Evolutionary conservation across 2,329 filamentous ascomycete species (phyloP).

Genomic region (Hypoxylon sp.): DNA sequence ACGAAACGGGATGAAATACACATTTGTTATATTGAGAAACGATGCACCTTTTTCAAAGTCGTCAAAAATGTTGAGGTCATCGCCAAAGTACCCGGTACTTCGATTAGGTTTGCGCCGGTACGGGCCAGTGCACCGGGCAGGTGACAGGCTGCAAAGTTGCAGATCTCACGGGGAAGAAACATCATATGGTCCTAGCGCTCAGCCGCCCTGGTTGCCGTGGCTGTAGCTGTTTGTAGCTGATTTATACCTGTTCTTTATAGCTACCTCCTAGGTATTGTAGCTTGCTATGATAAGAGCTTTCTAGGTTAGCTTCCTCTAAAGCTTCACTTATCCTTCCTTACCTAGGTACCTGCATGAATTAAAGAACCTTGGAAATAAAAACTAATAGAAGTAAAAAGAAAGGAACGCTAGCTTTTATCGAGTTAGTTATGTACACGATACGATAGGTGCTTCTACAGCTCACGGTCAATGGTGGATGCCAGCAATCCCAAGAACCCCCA

Average conservation of each 20-base stretch:
- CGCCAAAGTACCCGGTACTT: conserved; percentile 21
- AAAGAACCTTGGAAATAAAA: neutral
- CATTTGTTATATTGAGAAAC: neutral
- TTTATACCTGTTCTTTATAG: neutral
- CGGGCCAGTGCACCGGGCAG: conserved; percentile 28
- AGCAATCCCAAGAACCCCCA: conserved; percentile 5
- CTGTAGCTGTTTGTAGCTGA: neutral
- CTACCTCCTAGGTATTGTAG: neutral
- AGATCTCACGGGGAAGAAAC: conserved; percentile 29
- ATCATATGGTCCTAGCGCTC: conserved; percentile 20
- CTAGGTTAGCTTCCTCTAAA: conserved; percentile 8
- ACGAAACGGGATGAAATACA: neutral
- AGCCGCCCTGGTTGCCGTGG: conserved; percentile 22
- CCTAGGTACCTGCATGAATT: neutral
- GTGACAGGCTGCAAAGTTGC: conserved; percentile 30
- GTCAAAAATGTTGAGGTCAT: conserved; percentile 25
- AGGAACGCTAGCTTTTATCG: neutral
- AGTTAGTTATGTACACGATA: conserved; percentile 4
- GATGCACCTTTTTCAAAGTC: neutral
- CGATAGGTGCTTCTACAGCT: conserved; percentile 7
- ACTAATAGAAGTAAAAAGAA: neutral
- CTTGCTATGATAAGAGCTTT: conserved; percentile 6
- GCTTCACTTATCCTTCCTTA: neutral
- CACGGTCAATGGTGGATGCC: neutral
- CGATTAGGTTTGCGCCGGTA: neutral